A percentile compares a stretch with the other conserved stretches of the same genome.
Evolutionary conservation across 352 stramenopile genomes (phyloP).

Genomic region (Halophytophthora polymorphica): DNA sequence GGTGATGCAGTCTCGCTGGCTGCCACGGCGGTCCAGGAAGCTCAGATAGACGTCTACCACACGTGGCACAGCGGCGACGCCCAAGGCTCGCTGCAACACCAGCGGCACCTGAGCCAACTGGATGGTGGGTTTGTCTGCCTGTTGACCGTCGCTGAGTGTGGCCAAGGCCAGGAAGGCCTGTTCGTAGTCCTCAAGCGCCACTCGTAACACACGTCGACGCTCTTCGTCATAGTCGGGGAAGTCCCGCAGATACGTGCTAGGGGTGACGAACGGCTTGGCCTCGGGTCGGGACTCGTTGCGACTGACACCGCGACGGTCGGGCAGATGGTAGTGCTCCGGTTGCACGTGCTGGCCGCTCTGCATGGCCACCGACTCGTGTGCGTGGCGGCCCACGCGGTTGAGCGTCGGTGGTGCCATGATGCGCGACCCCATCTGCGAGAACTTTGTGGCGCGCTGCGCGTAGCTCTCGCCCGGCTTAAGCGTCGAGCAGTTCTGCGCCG

Average conservation of each 20-base stretch:
- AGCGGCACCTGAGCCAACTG: constrained; percentile 43
- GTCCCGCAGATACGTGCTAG: constrained; percentile 62
- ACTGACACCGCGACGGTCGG: constrained; percentile 55
- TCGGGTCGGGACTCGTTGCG: constrained; percentile 32
- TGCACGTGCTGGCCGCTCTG: constrained; percentile 42
- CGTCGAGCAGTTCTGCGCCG: constrained; percentile 59
- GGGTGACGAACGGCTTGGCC: constrained; percentile 55
- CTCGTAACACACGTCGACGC: constrained; percentile 31
- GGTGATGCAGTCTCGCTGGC: constrained; percentile 38
- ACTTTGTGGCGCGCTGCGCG: constrained; percentile 66
- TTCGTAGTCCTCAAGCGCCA: constrained; percentile 38
- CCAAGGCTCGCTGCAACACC: constrained; percentile 45
- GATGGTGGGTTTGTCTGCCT: constrained; percentile 28
- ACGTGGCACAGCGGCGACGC: constrained; percentile 21
- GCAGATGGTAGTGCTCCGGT: constrained; percentile 58
- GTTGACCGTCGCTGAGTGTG: constrained; percentile 27
- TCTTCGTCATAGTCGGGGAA: constrained; percentile 57
- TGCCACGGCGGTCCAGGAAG: constrained; percentile 40
- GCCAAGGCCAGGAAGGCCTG: constrained; percentile 40
- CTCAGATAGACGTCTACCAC: constrained; percentile 45
- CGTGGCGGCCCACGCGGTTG: constrained; percentile 52
- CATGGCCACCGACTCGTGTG: constrained; percentile 52
- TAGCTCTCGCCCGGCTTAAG: constrained; percentile 77
- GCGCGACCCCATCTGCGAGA: constrained; percentile 67
- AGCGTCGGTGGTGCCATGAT: constrained; percentile 57